phyloP scores from a whole-genome alignment of 2,329 filamentous ascomycete genomes.

The Aaosphaeria arxii region DNA sequence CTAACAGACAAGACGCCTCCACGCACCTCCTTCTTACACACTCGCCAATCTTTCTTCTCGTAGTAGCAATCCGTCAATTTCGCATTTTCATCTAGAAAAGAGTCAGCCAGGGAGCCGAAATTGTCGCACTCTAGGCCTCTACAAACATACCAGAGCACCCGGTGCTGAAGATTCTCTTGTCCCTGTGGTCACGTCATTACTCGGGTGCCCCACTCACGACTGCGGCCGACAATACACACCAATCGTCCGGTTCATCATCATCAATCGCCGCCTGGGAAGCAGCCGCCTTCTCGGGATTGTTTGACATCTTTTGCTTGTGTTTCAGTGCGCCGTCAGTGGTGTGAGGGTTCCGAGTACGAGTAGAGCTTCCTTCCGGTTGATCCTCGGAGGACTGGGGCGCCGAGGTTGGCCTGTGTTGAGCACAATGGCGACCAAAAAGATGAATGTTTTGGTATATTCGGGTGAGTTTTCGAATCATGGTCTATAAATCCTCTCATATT shows the following conservation, averaged over 20 bases:
- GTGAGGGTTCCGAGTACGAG: neutral
- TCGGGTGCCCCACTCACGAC: conserved; percentile 1
- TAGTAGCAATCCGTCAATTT: conserved; percentile 95
- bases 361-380: conserved; percentile 12
- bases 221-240: conserved; percentile 56
- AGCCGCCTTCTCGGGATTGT: conserved; percentile 47
- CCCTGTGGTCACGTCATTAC: conserved; percentile 57
- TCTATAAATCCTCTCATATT: neutral
- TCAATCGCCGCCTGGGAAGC: conserved; percentile 47
- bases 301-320: conserved; percentile 50
- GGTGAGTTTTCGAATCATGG: conserved; percentile 54
- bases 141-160: conserved; percentile 72
- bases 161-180: conserved; percentile 96
- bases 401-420: conserved; percentile 18
- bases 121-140: neutral
- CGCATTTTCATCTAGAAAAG: conserved; percentile 70
- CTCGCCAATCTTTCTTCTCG: conserved; percentile 93
- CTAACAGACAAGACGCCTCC: conserved; percentile 1
- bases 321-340: neutral
- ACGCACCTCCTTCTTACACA: conserved; percentile 82
- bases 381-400: conserved; percentile 25
- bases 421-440: conserved; percentile 63
- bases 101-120: conserved; percentile 1
- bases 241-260: conserved; percentile 92
- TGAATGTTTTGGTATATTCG: conserved; percentile 93